Evolutionary conservation across 1,284 basidiomycete genomes (phyloP).

Genomic region (Irpex sp.): DNA sequence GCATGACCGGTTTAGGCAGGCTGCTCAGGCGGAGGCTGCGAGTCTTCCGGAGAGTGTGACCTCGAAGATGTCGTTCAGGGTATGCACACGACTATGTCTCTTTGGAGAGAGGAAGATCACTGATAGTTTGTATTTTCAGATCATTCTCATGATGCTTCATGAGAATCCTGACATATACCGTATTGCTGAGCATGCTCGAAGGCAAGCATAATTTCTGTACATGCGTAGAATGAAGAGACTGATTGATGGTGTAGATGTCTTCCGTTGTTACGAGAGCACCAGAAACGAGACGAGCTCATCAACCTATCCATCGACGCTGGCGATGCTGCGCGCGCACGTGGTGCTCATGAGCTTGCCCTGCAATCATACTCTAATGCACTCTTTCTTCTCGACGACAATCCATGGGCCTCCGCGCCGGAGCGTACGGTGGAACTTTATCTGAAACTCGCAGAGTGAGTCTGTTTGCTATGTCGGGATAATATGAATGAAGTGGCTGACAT

Average conservation of each 20-base stretch:
- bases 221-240: neutral
- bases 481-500: neutral
- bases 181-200: constrained; percentile 62
- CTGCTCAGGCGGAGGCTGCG: constrained; percentile 53
- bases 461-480: neutral
- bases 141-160: constrained; percentile 66
- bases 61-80: constrained; percentile 66
- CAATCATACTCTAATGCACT: constrained; percentile 55
- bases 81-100: constrained; percentile 19
- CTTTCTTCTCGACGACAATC: constrained; percentile 44
- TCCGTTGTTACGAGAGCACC: constrained; percentile 50
- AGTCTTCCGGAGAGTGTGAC: constrained; percentile 42
- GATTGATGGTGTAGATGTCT: constrained; percentile 41
- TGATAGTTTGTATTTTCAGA: constrained; percentile 29
- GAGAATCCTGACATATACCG: constrained; percentile 59
- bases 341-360: constrained; percentile 66
- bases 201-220: constrained; percentile 27
- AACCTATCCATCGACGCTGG: constrained; percentile 60
- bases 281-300: constrained; percentile 54
- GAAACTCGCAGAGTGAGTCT: constrained; percentile 54
- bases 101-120: neutral
- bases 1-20: constrained; percentile 67
- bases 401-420: constrained; percentile 45
- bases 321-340: constrained; percentile 60
- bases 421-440: constrained; percentile 48